These are phyloP conservation scores for Talaromyces sp. DNA, from an alignment of 2,329 filamentous ascomycete species.

Conservation along the genomic window DNA sequence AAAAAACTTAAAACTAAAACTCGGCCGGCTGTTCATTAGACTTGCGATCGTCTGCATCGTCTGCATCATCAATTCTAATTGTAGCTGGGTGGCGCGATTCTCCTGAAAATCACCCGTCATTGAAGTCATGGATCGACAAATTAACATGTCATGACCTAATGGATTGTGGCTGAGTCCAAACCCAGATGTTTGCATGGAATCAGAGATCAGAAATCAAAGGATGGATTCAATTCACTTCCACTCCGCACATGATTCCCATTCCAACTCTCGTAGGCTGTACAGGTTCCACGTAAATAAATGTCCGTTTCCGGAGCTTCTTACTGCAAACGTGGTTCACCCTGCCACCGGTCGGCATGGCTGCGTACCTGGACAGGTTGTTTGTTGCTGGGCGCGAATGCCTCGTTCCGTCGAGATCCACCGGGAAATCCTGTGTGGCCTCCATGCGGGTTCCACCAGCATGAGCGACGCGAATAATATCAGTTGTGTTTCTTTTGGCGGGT, in stretches of 20 bases:
- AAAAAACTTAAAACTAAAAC: too few species aligned
- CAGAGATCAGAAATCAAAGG: too few species aligned
- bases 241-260: too few species aligned
- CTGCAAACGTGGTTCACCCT: slow-evolving; percentile 17
- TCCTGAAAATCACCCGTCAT: slow-evolving; percentile 11
- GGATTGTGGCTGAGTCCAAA: slow-evolving; percentile 16
- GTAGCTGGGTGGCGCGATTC: slow-evolving; percentile 1
- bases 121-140: slow-evolving; percentile 16
- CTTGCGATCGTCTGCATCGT: background rate
- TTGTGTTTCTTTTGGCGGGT: background rate
- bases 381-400: background rate
- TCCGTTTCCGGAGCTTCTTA: slow-evolving; percentile 6
- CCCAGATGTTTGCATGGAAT: too few species aligned
- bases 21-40: too few species aligned
- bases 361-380: background rate
- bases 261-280: background rate
- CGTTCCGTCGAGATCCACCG: background rate
- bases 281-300: slow-evolving; percentile 4
- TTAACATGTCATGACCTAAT: background rate
- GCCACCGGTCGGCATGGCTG: slow-evolving; percentile 8
- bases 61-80: background rate
- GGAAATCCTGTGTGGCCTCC: background rate
- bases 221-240: background rate
- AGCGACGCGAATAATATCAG: background rate
- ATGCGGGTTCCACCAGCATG: background rate